Base-by-base conservation (phyloP, 306 rosid species). In the Rosa persica region DNA sequence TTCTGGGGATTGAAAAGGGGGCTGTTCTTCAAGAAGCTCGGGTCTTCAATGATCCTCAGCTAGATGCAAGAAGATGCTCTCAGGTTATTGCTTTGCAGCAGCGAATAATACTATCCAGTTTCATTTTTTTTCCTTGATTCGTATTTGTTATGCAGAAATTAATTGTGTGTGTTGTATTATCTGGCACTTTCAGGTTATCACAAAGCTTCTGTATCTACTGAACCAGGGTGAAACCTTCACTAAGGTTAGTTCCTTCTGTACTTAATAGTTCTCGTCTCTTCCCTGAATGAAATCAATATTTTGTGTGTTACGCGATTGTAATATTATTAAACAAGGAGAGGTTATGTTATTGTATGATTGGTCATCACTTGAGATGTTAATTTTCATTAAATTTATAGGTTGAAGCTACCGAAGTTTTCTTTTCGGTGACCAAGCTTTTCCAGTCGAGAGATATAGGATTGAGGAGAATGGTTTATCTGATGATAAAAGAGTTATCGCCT, bases 391-490 rank as follows among this genome's bases (percentile, higher is more conserved):
- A 82, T 60, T 81, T n/a, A 58, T 72, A 95, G 99, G 38, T 90
- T 4, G 99, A 93, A 93, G 99, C 98, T 83, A 95, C 99, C 38
- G 99, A 93, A 83, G 99, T 95, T 78, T 95, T 95, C 91, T 95
- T 95, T 88, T 62, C 99, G 17, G 98, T 95, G 77, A 95, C 99
- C 46, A 95, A 95, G 85, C 97, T 95, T 76, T 95, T 95, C 86
- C 99, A 93, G 81, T 89, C 98, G 52, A 89, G 92, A 81, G 99
- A 95, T 89, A 87, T 93, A 73, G 98, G 99, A 70, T 84, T 95
- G 73, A 93, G 99, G 87, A 95, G 99, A 86, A 95, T 95, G 99
- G 99, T 95, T 82, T 95, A 95, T 89, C 81, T 95, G 73, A 91
- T 93, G 25, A 95, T 93, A 87, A 95, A 95, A 88, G 98, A 95